Conservation (phyloP, 306 rosid species). For the Vigna unguiculata region DNA sequence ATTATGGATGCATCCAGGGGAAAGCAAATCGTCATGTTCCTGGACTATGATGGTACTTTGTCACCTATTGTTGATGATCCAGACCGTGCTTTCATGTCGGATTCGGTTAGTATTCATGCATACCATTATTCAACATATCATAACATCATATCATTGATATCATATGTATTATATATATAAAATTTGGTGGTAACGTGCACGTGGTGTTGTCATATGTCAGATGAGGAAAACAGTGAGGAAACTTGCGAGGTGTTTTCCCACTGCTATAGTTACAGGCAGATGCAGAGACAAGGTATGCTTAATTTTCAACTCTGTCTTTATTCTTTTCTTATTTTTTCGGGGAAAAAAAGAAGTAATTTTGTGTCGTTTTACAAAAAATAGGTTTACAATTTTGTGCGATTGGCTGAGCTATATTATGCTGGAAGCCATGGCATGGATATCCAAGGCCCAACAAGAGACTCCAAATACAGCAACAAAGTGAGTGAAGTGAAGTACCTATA, state of each 20-base stretch:
- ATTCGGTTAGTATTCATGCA: conserved; percentile 56
- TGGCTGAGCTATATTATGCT: conserved; percentile 92
- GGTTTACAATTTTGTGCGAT: conserved; percentile 82
- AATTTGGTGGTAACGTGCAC: background rate
- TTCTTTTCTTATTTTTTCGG: background rate
- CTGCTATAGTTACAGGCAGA: conserved; percentile 94
- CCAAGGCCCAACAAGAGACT: conserved; percentile 78
- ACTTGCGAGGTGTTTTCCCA: conserved; percentile 81
- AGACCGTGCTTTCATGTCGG: conserved; percentile 86
- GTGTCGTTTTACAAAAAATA: conserved; percentile 26
- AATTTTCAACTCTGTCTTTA: background rate
- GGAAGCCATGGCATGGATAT: conserved; percentile 99
- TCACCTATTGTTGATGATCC: conserved; percentile 94
- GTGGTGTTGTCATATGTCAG: conserved; percentile 48
- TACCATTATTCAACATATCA: background rate
- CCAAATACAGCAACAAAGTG: conserved; percentile 67
- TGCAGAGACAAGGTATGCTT: conserved; percentile 80
- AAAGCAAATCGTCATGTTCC: conserved; percentile 83
- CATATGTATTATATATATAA: background rate
- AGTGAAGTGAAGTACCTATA: conserved; percentile 47
- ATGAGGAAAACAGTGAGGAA: conserved; percentile 86
- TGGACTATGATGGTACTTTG: conserved; percentile 93
- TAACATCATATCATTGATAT: conserved; percentile 13
- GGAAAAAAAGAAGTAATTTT: background rate
- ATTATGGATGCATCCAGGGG: conserved; percentile 80